Conservation (phyloP, 768 basidiomycete species). For the Gymnopilus dilepis region DNA sequence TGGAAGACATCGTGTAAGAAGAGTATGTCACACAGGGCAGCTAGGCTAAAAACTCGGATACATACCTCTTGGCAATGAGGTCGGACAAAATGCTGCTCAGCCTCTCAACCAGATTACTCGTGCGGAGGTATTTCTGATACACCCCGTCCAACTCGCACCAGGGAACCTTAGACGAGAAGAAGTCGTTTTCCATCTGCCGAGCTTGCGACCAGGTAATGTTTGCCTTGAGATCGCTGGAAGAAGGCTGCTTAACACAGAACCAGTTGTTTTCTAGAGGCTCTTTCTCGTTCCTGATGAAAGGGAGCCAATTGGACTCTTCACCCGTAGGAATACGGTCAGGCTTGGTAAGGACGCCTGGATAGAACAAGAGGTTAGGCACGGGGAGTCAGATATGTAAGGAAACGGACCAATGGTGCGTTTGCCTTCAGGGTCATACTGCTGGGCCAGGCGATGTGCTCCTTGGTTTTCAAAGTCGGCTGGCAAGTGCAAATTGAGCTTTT, state of each 20-base stretch:
- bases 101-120: slow-evolving; percentile 57
- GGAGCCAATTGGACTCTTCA: slow-evolving; percentile 61
- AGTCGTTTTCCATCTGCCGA: slow-evolving; percentile 58
- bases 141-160: slow-evolving; percentile 60
- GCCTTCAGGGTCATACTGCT: slow-evolving; percentile 62
- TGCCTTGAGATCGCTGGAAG: slow-evolving; percentile 52
- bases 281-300: slow-evolving; percentile 58
- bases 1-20: slow-evolving; percentile 33
- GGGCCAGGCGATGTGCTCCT: slow-evolving; percentile 68
- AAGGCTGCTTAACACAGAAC: slow-evolving; percentile 63
- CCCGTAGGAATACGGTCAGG: slow-evolving; percentile 44
- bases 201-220: slow-evolving; percentile 68
- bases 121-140: slow-evolving; percentile 60
- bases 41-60: not conserved
- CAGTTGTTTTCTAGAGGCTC: slow-evolving; percentile 60
- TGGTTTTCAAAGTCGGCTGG: slow-evolving; percentile 86
- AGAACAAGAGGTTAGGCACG: not conserved
- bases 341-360: slow-evolving; percentile 73
- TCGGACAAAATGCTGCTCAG: slow-evolving; percentile 67
- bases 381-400: not conserved
- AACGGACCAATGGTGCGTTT: slow-evolving; percentile 70
- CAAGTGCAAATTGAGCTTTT: not conserved
- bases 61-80: slow-evolving; percentile 64
- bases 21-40: slow-evolving; percentile 16
- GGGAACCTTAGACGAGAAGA: slow-evolving; percentile 55